Evolutionary conservation across 768 basidiomycete genomes (phyloP), one percentile per base, ranked within the genome.

Genomic region (Chalciporus piperatus): DNA sequence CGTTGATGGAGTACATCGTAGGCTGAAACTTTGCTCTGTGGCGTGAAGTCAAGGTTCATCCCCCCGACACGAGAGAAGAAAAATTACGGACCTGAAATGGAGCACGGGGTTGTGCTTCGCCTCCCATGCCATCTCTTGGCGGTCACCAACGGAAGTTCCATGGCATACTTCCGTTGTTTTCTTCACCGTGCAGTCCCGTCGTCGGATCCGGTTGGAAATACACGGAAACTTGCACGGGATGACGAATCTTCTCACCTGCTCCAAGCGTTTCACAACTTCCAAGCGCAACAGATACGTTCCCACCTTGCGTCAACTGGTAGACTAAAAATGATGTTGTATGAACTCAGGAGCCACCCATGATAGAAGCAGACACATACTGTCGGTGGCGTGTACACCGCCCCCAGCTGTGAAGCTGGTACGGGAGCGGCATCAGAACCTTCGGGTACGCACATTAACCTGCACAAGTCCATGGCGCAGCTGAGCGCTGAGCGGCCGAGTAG

Each of bases 11-110:
- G 79, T 14, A 89, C 88, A 52, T 86, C 90, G 63, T 98, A 99
- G 97, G 92, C 64, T 97, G 93, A 70, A 93, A 99, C 70, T 88
- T 96, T 10, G 95, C 96, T 20, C 91, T 89, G 25, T 25, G 41
- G 13, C 28, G 23, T 35, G 10, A 35, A n/a, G 12, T 9, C 19
- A 1, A 9, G 2, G 33, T 22, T n/a, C n/a, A 32, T n/a, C n/a
- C 22, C 25, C 35, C 38, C 27, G 22, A 50, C 54, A 28, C 20
- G n/a, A 7, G 13, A 33, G n/a, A 5, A 49, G 52, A 4, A 22
- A 22, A 22, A 22, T 4, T 47, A 47, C 60, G 25, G 0, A 86
- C 87, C 82, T 78, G 64, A 95, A 77, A 3, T 76, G 77, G 4
- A 97, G 74, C 3, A 72, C 68, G 2, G 96, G 92, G 16, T 78